Base-by-base conservation (phyloP, 1,284 basidiomycete species). In the Puccinia coronata region DNA sequence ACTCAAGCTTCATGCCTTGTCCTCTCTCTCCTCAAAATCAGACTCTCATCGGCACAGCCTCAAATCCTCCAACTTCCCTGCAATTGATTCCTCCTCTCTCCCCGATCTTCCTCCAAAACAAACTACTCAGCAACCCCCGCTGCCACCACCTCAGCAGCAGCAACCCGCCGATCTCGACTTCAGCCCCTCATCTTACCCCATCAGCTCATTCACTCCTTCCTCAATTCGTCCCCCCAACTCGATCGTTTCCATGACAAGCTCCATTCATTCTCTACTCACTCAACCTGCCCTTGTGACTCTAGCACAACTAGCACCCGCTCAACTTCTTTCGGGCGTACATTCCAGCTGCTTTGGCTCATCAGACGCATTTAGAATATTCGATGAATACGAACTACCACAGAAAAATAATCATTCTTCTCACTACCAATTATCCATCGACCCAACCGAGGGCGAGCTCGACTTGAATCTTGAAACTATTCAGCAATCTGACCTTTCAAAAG, bases 231-330 rank as follows among this genome's bases (percentile, higher is more conserved):
- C 36, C 6, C 36, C 75, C 23, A 77, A 39, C 61, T 77, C 47
- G 75, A 43, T 65, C 51, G 49, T 65, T 41, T 77, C 63, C n/a
- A 49, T 77, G 23, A 65, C 75, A 12, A 77, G 61, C 63, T 72
- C 57, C 2, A 80, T 80, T 41, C 78, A 80, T 34, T 80, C 69
- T 25, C 18, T 80, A 31, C 53, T 80, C 16, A 80, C 78, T 18
- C 69, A 80, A 59, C 69, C 78, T 71, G 67, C 78, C 5, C 57
- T 80, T 20, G 47, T 72, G 36, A 79, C 55, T 28, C 43, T 80
- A 43, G 59, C 67, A 41, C 78, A 72, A 72, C 78, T 79, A 2
- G 49, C 53, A 14, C 78, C 78, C 36, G 41, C 67, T 39, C 69
- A 80, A 49, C 57, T 80, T 16, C 39, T 80, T 28, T 70, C 63